Evolutionary conservation across 2,329 filamentous ascomycete genomes (phyloP).

Genomic region (Aspergillus sp.): DNA sequence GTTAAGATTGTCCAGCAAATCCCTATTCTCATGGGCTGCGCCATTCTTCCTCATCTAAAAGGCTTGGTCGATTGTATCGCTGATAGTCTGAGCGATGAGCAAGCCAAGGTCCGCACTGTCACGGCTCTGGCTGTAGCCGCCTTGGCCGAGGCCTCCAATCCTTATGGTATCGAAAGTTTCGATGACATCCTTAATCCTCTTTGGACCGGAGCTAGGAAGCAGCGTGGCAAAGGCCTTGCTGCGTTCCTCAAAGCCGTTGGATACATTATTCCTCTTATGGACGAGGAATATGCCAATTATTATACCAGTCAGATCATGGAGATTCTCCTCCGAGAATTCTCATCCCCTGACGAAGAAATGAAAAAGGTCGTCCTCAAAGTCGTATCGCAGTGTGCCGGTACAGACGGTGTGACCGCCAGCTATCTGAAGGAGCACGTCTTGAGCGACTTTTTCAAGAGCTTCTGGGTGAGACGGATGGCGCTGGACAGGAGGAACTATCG

Average conservation of each 20-base stretch:
- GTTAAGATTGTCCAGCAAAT: conserved; percentile 99
- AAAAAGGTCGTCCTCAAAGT: conserved; percentile 99
- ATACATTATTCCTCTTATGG: conserved; percentile 97
- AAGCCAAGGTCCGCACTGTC: conserved; percentile 94
- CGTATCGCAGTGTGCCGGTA: conserved; percentile 87
- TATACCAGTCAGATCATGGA: conserved; percentile 99
- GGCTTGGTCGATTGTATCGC: conserved; percentile 94
- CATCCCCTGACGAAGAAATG: conserved; percentile 97
- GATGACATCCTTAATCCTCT: conserved; percentile 95
- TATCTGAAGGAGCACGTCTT: conserved; percentile 95
- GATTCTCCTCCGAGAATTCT: conserved; percentile 89
- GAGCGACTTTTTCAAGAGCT: conserved; percentile 95
- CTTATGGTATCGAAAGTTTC: conserved; percentile 98
- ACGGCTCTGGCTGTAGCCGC: conserved; percentile 92
- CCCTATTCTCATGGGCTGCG: conserved; percentile 96
- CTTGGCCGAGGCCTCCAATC: conserved; percentile 89
- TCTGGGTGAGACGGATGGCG: conserved; percentile 96
- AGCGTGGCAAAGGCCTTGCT: conserved; percentile 89
- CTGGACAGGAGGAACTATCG: conserved; percentile 96
- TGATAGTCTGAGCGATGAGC: conserved; percentile 91
- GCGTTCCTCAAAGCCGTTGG: conserved; percentile 96
- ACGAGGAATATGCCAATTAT: conserved; percentile 98
- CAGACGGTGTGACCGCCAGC: conserved; percentile 84
- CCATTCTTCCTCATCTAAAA: conserved; percentile 88
- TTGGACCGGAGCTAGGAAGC: conserved; percentile 93